phyloP scores from a whole-genome alignment of 768 basidiomycete species.

The Mycena vitilis region DNA sequence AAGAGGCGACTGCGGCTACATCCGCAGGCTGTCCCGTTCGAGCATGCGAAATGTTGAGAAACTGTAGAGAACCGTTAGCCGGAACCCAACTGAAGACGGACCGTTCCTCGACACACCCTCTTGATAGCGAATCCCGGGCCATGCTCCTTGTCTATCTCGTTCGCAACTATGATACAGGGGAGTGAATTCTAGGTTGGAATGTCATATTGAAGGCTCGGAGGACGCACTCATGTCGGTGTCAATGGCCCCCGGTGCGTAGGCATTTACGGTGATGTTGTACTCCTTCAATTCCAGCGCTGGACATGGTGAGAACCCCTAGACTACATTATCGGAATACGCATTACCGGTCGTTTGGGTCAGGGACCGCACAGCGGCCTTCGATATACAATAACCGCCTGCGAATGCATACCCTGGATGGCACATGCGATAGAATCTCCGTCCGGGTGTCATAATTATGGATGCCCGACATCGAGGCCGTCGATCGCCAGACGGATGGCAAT shows the following conservation, averaged over 20 bases:
- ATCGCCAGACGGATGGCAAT: conserved; percentile 47
- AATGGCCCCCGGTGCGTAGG: conserved; percentile 52
- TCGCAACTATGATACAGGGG: neutral
- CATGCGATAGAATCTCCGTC: too few relatives aligned
- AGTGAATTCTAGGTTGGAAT: neutral
- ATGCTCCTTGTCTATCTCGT: conserved; percentile 2
- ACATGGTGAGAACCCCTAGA: neutral
- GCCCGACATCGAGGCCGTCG: conserved; percentile 48
- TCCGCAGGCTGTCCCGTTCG: conserved; percentile 34
- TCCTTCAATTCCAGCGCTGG: conserved; percentile 46
- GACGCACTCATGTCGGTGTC: conserved; percentile 45
- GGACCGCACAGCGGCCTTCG: conserved; percentile 56
- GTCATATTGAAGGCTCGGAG: neutral
- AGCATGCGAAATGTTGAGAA: conserved; percentile 5
- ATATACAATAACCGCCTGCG: conserved; percentile 46
- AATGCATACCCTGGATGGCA: conserved; percentile 24
- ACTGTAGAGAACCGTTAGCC: neutral
- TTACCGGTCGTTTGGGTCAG: conserved; percentile 54
- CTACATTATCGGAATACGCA: neutral
- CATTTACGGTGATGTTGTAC: conserved; percentile 53
- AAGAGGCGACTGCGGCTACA: conserved; percentile 40
- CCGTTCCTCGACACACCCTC: neutral
- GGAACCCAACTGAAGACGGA: too few relatives aligned
- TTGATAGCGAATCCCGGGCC: conserved; percentile 14
- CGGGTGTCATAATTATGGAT: too few relatives aligned